phyloP scores from a whole-genome alignment of 169 alveolate species.

The Plasmodium gaboni region DNA sequence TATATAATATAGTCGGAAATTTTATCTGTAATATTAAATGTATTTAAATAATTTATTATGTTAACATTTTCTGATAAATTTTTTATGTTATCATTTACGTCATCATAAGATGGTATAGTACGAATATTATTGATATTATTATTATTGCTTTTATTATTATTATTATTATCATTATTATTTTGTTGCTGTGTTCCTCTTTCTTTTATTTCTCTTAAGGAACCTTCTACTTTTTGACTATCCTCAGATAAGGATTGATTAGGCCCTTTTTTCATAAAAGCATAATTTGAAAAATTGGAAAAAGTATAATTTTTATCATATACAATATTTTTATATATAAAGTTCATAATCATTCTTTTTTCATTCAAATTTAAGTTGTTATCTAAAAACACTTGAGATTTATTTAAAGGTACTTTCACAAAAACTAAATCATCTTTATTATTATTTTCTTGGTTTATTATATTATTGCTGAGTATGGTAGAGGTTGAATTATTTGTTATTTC shows the following conservation, averaged over 20 bases:
- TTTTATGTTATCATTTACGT: neutral
- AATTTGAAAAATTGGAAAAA: conserved; percentile 44
- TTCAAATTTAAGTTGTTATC: conserved; percentile 30
- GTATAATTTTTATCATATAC: conserved; percentile 60
- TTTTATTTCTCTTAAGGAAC: neutral
- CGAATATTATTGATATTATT: too few relatives aligned
- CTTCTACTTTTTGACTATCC: too few relatives aligned
- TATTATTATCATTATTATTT: neutral
- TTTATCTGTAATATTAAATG: conserved; percentile 35
- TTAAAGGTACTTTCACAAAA: conserved; percentile 55
- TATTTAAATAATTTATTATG: conserved; percentile 24
- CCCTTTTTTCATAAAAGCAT: conserved; percentile 26
- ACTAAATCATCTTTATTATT: conserved; percentile 35
- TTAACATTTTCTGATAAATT: conserved; percentile 4
- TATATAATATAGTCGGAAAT: conserved; percentile 41
- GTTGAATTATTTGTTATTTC: neutral
- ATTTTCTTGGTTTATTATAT: neutral
- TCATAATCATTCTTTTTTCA: conserved; percentile 76
- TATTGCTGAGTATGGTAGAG: neutral
- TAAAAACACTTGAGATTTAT: conserved; percentile 60
- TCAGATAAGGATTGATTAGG: too few relatives aligned
- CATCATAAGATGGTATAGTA: too few relatives aligned
- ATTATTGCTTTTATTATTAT: too few relatives aligned
- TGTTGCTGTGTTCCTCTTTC: conserved; percentile 13
- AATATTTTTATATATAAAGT: conserved; percentile 57